Evolutionary conservation across 192 early-diverging fungal genomes (phyloP).

Genomic region (Backusella sp.): DNA sequence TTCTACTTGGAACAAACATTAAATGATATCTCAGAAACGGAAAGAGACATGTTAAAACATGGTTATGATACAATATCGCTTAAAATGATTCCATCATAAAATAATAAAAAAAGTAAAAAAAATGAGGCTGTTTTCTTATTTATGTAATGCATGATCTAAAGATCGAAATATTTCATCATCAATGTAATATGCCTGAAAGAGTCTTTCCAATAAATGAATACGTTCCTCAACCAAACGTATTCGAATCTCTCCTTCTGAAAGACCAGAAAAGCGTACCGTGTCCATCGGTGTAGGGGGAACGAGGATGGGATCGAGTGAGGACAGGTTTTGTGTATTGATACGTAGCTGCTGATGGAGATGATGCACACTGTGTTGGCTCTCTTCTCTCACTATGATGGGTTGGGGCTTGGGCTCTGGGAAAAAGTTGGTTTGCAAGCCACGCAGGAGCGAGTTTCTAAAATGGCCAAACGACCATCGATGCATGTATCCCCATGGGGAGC

Average conservation of each 20-base stretch:
- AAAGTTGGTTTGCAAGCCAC: slow-evolving; percentile 10
- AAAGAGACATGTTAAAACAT: not conserved
- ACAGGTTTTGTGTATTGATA: not conserved
- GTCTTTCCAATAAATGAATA: slow-evolving; percentile 16
- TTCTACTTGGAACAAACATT: slow-evolving; percentile 14
- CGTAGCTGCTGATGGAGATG: not conserved
- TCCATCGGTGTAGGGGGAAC: not conserved
- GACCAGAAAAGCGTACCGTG: slow-evolving; percentile 1
- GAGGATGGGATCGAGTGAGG: not conserved
- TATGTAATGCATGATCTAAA: slow-evolving; percentile 13
- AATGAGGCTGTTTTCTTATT: not conserved
- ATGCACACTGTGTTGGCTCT: not conserved
- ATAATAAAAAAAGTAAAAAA: not conserved
- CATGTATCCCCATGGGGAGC: slow-evolving; percentile 35
- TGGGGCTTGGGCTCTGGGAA: slow-evolving; percentile 1
- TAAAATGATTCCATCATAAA: not conserved
- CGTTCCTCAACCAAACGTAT: slow-evolving; percentile 17
- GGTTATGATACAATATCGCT: slow-evolving; percentile 2
- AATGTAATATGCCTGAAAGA: slow-evolving; percentile 30
- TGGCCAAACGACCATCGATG: slow-evolving; percentile 37
- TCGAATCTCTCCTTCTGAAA: not conserved
- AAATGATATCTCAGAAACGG: not conserved
- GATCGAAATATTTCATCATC: slow-evolving; percentile 26
- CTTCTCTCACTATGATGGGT: not conserved
- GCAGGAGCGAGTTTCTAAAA: slow-evolving; percentile 19